Evolutionary conservation across 345 rosid species (phyloP).

Genomic region (Dipteronia sinensis): DNA sequence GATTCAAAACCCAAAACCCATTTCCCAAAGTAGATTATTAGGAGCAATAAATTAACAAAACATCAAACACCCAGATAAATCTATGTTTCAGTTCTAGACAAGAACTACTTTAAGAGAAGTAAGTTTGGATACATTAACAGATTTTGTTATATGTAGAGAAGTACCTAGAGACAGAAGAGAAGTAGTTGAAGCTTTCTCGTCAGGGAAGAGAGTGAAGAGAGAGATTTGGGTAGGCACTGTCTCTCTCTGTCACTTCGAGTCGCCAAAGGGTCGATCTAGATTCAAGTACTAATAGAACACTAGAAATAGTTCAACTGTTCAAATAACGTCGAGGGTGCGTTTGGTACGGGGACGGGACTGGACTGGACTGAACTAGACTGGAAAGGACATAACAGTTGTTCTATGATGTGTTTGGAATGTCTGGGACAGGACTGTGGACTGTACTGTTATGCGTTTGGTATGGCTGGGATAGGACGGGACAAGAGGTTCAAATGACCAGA

Average conservation of each 20-base stretch:
- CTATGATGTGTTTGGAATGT: too few relatives aligned
- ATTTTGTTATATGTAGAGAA: neutral
- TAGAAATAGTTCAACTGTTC: too few relatives aligned
- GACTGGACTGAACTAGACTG: too few relatives aligned
- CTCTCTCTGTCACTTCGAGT: neutral
- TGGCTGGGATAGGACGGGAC: too few relatives aligned
- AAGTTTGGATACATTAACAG: neutral
- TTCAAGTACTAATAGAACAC: too few relatives aligned
- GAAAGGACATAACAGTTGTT: too few relatives aligned
- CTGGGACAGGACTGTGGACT: too few relatives aligned
- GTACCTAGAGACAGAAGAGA: constrained; percentile 5
- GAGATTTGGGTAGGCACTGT: neutral
- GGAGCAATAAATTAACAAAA: neutral
- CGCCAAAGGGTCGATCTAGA: neutral
- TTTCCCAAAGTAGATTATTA: neutral
- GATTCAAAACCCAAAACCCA: constrained; percentile 21
- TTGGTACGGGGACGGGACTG: too few relatives aligned
- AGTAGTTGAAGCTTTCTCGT: neutral
- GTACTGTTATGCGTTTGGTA: too few relatives aligned
- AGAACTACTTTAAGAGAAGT: neutral
- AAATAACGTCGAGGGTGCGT: neutral
- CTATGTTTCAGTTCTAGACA: neutral
- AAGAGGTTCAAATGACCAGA: too few relatives aligned
- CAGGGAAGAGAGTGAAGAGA: neutral
- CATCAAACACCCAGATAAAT: constrained; percentile 1